Evolutionary conservation across 2,329 filamentous ascomycete genomes (phyloP), one percentile per base, ranked within the genome.

Genomic region (Arachnomyces sp.): DNA sequence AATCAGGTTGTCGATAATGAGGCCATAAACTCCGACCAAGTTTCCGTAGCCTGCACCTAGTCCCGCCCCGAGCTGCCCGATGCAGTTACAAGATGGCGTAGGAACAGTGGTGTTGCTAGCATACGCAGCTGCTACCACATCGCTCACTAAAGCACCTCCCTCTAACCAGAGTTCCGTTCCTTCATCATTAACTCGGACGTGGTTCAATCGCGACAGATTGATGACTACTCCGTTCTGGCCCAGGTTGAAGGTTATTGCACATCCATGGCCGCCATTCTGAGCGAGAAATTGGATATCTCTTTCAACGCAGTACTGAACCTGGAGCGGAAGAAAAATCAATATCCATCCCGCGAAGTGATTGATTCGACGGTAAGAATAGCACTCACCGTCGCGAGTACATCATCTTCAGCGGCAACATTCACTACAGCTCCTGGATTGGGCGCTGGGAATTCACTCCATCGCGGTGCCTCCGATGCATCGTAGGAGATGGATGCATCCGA

Each of bases 1-100:
- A 4, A 68, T 13, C 3, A 73, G 52, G 13, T 60, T 58, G 43
- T 73, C 70, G 7, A 67, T 55, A 3, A 61, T 50, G 7, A 52
- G 38, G 1, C 49, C 50, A 30, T 49, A 47, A 30, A 47, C 40
- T 7, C 49, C 50, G 38, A 49, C 44, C 12, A 51, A 30, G 31
- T 43, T 39, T n/a, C 47, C 45, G 44, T 36, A 13, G 4, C 34
- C 49, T 12, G 42, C 43, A 12, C 43, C 43, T 3, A 60, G 50
- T 15, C 51, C 38, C 16, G 56, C 57, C 20, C 56, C 54, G 7
- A 58, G 31, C 14, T 46, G 45, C 9, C 56, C 56, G 16, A 60
- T 52, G 29, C 55, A 59, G 29, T 60, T 57, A 45, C 56, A 58
- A 30, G 56, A 58, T 14, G 55, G 55, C 7, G 55, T 57, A 6